Evolutionary conservation across 164 flowering plant genomes (phyloP), one percentile per base, ranked within the genome.

Genomic region (Stephania yunnanensis): DNA sequence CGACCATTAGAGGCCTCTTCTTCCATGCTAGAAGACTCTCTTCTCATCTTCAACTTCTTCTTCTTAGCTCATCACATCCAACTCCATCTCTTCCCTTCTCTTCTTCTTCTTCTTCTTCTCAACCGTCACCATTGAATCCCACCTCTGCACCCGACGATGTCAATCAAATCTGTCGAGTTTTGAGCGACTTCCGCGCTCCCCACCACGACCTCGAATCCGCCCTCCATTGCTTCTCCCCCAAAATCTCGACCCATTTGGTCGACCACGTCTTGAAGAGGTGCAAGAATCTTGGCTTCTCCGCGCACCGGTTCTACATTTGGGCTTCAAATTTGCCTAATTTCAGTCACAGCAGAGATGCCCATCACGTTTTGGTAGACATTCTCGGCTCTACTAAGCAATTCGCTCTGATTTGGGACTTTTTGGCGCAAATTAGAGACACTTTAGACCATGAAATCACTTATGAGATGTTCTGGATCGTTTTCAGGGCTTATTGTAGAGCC

Each of bases 301-400:
- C 92, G 12, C 91, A 91, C 80, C 86, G 97, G 17, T 90, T 93
- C 87, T 93, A 91, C 48, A 78, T 86, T 6, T 93, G 97, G 97
- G 93, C 98, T 15, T 81, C 79, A 46, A 71, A 67, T 17, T 78
- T 86, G 19, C 87, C 90, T 3, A 84, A 82, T 65, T 91, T 91
- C 71, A 48, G 73, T 70, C 97, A 85, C 72, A 88, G 87, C 44
- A 66, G 12, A 20, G 86, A 84, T 4, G 87, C 87, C 80, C 83
- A 84, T 69, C 89, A 81, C 68, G 89, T 93, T 75, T 78, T 93
- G 42, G 83, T 93, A 4, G 88, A 87, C 73, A 81, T 93, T 44
- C 77, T 93, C 31, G 98, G 98, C 6, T 77, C 88, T 76, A 85
- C 87, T 72, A 89, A 83, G 68, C 93, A 93, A 71, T 95, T 92